Percentiles rank a stretch among this genome's conserved stretches.
phyloP scores from a whole-genome alignment of 148 eudicot genomes.

The Diospyros kaki region DNA sequence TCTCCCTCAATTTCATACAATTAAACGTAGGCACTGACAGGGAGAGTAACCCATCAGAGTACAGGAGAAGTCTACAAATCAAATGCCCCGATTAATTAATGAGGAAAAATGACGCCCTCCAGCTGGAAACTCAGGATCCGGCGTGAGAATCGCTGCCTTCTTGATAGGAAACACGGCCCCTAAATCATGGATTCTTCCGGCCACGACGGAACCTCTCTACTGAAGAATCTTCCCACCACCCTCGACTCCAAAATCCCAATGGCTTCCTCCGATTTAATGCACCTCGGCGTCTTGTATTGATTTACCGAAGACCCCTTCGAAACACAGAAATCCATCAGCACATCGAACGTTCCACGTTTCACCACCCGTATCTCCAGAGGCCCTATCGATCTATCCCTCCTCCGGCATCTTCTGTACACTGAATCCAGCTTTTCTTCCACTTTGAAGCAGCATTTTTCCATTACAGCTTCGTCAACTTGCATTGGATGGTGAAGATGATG shows the following conservation, averaged over 20 bases:
- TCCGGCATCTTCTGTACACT: constrained; percentile 20
- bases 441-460: constrained; percentile 22
- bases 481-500: no score
- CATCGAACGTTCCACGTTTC: constrained; percentile 18
- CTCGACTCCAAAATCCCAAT: constrained; percentile 16
- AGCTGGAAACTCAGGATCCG: no score
- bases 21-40: no score
- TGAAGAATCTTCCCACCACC: constrained; percentile 18
- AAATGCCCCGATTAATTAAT: no score
- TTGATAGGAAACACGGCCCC: no score
- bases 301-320: constrained; percentile 21
- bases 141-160: no score
- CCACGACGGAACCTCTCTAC: constrained; percentile 18
- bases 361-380: constrained; percentile 25
- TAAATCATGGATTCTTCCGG: no score
- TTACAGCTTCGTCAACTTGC: background rate
- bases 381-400: constrained; percentile 15
- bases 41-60: no score
- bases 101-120: no score
- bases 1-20: no score
- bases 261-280: constrained; percentile 17
- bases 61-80: no score
- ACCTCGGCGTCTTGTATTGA: constrained; percentile 26
- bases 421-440: constrained; percentile 20
- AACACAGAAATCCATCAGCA: constrained; percentile 20